Evolutionary conservation across 179 eudicot species (phyloP).

Genomic region (Beta corolliflora): DNA sequence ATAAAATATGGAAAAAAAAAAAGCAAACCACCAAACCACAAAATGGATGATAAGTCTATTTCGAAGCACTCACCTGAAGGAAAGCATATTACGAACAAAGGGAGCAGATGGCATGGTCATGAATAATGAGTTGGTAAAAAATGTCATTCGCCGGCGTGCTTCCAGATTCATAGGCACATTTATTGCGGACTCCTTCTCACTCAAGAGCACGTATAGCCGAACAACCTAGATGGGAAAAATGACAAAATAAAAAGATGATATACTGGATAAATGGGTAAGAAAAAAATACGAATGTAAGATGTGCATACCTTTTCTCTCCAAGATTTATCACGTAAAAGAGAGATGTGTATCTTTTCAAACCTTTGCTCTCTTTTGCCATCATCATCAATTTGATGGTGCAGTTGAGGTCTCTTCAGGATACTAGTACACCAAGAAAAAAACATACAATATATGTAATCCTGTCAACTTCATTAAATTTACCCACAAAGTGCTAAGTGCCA

Average conservation of each 20-base stretch:
- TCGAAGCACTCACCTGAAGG: conserved; percentile 74
- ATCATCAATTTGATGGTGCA: conserved; percentile 31
- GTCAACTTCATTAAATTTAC: neutral
- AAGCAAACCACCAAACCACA: neutral
- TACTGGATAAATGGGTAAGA: neutral
- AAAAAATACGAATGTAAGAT: neutral
- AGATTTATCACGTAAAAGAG: conserved; percentile 41
- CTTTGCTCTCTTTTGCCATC: conserved; percentile 61
- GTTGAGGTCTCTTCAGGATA: conserved; percentile 47
- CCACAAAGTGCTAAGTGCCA: conserved; percentile 8
- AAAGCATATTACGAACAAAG: conserved; percentile 94
- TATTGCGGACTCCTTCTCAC: conserved; percentile 96
- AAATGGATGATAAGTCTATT: neutral
- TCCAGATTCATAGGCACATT: conserved; percentile 96
- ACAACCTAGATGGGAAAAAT: conserved; percentile 50
- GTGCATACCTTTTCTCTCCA: conserved; percentile 87
- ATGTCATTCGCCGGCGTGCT: conserved; percentile 97
- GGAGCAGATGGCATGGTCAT: conserved; percentile 99
- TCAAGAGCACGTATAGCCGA: conserved; percentile 82
- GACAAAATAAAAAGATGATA: conserved; percentile 3
- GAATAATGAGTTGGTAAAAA: conserved; percentile 93
- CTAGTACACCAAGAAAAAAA: conserved; percentile 34
- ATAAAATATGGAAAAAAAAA: neutral
- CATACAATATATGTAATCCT: neutral
- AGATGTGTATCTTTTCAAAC: conserved; percentile 68